These are phyloP conservation scores for Epichloe gansuensis DNA, from an alignment of 2,329 filamentous ascomycete genomes.

Conservation along the genomic window DNA sequence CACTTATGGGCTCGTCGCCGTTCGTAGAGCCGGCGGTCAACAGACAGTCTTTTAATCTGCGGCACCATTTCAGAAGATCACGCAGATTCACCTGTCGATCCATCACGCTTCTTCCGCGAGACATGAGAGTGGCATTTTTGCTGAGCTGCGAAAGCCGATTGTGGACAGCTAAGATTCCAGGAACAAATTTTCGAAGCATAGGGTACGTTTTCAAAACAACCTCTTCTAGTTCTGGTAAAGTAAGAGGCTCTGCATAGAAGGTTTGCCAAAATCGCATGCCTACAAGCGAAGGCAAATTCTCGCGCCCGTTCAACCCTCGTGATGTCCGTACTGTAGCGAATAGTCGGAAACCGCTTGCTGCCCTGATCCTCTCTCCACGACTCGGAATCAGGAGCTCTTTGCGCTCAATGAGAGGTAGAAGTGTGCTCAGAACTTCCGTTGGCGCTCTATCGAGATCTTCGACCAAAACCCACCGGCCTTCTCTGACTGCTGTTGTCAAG, in stretches of 20 bases:
- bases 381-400: conserved; percentile 85
- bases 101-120: conserved; percentile 29
- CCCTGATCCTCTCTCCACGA: conserved; percentile 73
- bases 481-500: conserved; percentile 81
- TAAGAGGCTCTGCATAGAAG: conserved; percentile 56
- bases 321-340: conserved; percentile 82
- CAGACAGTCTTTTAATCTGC: conserved; percentile 58
- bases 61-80: conserved; percentile 88
- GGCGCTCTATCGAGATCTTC: conserved; percentile 94
- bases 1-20: conserved; percentile 58
- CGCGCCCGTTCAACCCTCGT: conserved; percentile 52
- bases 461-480: conserved; percentile 93
- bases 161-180: conserved; percentile 48
- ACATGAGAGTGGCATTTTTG: conserved; percentile 27
- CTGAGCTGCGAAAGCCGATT: conserved; percentile 39
- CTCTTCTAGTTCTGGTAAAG: conserved; percentile 56
- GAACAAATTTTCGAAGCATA: conserved; percentile 49
- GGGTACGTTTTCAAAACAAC: conserved; percentile 64
- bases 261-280: conserved; percentile 78
- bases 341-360: conserved; percentile 75
- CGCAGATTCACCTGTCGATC: conserved; percentile 51
- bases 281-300: conserved; percentile 61
- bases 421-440: conserved; percentile 84
- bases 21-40: conserved; percentile 47
- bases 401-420: conserved; percentile 84